Percentiles rank a stretch among this genome's conserved stretches.
phyloP scores from a whole-genome alignment of 2,329 filamentous ascomycete species.

The Rhinocladiella mackenziei region DNA sequence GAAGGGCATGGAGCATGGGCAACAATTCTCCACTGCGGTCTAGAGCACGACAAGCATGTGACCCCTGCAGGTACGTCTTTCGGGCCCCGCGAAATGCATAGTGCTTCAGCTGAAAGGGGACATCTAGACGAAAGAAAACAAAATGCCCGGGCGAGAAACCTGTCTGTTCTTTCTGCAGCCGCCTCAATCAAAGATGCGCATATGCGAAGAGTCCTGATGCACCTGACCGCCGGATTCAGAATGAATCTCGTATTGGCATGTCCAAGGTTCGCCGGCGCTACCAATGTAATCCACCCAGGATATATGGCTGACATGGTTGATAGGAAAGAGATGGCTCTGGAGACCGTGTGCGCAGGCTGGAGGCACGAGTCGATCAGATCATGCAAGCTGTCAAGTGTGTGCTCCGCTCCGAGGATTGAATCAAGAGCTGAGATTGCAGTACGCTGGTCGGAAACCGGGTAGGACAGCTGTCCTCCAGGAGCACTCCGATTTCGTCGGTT shows the following conservation, averaged over 20 bases:
- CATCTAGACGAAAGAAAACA: slow-evolving; percentile 53
- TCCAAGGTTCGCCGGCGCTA: slow-evolving; percentile 1
- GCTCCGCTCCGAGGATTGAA: neutral
- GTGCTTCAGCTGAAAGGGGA: no score
- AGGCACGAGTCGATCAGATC: slow-evolving; percentile 36
- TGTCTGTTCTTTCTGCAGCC: slow-evolving; percentile 47
- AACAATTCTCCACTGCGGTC: slow-evolving; percentile 1
- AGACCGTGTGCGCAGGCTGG: slow-evolving; percentile 35
- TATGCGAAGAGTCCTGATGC: slow-evolving; percentile 35
- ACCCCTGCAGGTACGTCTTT: slow-evolving; percentile 39
- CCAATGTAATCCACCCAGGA: no score
- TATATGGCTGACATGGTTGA: no score
- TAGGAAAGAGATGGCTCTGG: slow-evolving; percentile 26
- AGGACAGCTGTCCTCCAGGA: slow-evolving; percentile 15
- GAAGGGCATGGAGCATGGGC: no score
- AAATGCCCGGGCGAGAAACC: slow-evolving; percentile 51
- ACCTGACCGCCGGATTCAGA: slow-evolving; percentile 29
- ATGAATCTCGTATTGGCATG: slow-evolving; percentile 20
- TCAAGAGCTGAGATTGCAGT: slow-evolving; percentile 6
- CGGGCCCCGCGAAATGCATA: neutral
- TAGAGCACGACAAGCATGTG: slow-evolving; percentile 41
- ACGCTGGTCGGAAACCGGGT: slow-evolving; percentile 11
- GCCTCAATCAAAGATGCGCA: slow-evolving; percentile 47
- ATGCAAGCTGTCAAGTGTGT: slow-evolving; percentile 38
- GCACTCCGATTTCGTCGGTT: slow-evolving; percentile 14